Conservation (phyloP, 129 eudicot genomes). For the Mikania micrantha region DNA sequence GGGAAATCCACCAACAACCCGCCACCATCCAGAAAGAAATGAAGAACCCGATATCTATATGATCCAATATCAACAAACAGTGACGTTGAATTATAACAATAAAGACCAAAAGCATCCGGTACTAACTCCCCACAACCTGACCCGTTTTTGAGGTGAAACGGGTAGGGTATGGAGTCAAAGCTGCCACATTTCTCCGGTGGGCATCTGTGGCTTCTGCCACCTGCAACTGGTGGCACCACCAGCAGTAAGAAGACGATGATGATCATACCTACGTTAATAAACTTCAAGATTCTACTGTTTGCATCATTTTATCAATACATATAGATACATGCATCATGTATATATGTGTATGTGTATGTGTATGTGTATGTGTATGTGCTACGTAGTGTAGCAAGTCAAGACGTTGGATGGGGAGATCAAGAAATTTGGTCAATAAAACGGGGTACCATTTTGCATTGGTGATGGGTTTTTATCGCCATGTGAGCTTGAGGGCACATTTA, state of each 20-base stretch:
- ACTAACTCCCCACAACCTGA: constrained; percentile 20
- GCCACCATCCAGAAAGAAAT: constrained; percentile 59
- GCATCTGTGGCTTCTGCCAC: neutral
- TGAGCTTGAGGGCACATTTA: constrained; percentile 39
- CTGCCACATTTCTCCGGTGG: constrained; percentile 42
- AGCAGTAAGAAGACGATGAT: constrained; percentile 15
- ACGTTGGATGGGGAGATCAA: constrained; percentile 19
- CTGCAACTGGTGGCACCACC: constrained; percentile 10
- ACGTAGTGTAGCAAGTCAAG: neutral
- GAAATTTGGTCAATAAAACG: constrained; percentile 66
- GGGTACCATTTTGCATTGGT: constrained; percentile 49
- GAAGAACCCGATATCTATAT: constrained; percentile 39
- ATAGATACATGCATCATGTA: neutral
- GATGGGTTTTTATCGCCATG: constrained; percentile 28
- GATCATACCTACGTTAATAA: constrained; percentile 2
- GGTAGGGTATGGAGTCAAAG: constrained; percentile 54
- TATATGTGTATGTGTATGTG: neutral
- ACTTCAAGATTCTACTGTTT: neutral
- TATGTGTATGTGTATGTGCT: neutral
- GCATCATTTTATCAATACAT: neutral
- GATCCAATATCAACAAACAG: constrained; percentile 50
- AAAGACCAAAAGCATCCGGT: constrained; percentile 42
- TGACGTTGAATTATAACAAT: constrained; percentile 47
- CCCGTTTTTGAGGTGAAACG: constrained; percentile 38
- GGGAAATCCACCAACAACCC: constrained; percentile 60